Conservation (phyloP, 352 stramenopile genomes). For the Phytophthora quininea region DNA sequence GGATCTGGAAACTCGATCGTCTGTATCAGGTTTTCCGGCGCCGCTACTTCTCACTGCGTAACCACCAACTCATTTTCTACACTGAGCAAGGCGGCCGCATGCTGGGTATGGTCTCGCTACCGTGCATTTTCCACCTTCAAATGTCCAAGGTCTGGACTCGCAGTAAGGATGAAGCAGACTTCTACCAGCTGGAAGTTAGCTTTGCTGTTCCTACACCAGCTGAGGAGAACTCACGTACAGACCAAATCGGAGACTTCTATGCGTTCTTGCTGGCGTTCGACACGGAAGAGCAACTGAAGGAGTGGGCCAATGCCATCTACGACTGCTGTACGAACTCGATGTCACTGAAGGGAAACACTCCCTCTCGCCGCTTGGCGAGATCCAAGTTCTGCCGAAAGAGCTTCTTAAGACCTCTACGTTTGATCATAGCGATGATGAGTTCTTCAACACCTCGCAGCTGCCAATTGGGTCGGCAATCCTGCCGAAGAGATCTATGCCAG, state of each 20-base stretch:
- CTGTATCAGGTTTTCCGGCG: constrained; percentile 86
- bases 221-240: constrained; percentile 60
- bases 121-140: constrained; percentile 78
- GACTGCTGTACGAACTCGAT: constrained; percentile 90
- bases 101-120: constrained; percentile 80
- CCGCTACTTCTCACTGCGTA: constrained; percentile 83
- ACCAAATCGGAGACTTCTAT: constrained; percentile 83
- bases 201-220: constrained; percentile 73
- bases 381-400: constrained; percentile 84
- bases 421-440: constrained; percentile 48
- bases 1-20: constrained; percentile 87
- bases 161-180: constrained; percentile 71
- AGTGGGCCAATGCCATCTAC: constrained; percentile 83
- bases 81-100: constrained; percentile 70
- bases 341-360: constrained; percentile 75
- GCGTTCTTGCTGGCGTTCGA: constrained; percentile 82
- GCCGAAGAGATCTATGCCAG: constrained; percentile 22
- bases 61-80: constrained; percentile 85
- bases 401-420: constrained; percentile 86
- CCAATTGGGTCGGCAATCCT: constrained; percentile 23
- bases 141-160: constrained; percentile 83
- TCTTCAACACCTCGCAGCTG: constrained; percentile 39
- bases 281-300: constrained; percentile 65
- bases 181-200: constrained; percentile 86
- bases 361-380: constrained; percentile 67